Conservation (phyloP, 73 alveolate genomes). For the Paramecium tetraurelia region DNA sequence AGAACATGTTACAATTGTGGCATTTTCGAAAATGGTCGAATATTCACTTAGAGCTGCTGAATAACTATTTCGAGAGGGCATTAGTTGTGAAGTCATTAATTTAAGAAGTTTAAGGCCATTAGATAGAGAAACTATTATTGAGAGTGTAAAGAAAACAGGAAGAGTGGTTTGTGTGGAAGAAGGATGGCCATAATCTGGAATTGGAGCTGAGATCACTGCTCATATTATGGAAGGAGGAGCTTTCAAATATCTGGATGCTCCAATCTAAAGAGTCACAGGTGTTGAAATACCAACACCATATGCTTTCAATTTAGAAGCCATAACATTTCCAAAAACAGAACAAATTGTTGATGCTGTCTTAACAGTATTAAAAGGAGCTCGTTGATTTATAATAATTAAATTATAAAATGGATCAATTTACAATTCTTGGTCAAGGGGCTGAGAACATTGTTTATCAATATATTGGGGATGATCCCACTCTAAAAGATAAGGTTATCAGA, state of each 20-base stretch:
- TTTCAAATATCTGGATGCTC: conserved; percentile 90
- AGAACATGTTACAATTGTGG: conserved; percentile 81
- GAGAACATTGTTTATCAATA: neutral
- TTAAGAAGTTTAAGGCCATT: conserved; percentile 81
- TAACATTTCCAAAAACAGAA: conserved; percentile 73
- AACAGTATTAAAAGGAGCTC: conserved; percentile 44
- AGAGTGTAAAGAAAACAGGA: conserved; percentile 85
- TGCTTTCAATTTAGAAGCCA: conserved; percentile 74
- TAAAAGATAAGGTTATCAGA: neutral
- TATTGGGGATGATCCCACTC: neutral
- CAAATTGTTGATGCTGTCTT: conserved; percentile 70
- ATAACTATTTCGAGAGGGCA: conserved; percentile 70
- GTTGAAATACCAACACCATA: conserved; percentile 91
- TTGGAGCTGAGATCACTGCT: conserved; percentile 89
- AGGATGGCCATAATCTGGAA: conserved; percentile 93
- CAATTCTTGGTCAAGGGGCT: neutral
- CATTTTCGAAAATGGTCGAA: conserved; percentile 82
- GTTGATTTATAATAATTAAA: neutral
- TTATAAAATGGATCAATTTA: neutral
- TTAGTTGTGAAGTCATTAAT: conserved; percentile 79
- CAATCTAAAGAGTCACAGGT: conserved; percentile 86
- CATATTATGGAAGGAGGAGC: conserved; percentile 85
- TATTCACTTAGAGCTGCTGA: conserved; percentile 82
- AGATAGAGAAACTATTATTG: conserved; percentile 75
- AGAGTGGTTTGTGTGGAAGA: conserved; percentile 92